These are phyloP conservation scores for Penicillium lagena DNA, from an alignment of 495 filamentous ascomycete genomes.

Conservation along the genomic window DNA sequence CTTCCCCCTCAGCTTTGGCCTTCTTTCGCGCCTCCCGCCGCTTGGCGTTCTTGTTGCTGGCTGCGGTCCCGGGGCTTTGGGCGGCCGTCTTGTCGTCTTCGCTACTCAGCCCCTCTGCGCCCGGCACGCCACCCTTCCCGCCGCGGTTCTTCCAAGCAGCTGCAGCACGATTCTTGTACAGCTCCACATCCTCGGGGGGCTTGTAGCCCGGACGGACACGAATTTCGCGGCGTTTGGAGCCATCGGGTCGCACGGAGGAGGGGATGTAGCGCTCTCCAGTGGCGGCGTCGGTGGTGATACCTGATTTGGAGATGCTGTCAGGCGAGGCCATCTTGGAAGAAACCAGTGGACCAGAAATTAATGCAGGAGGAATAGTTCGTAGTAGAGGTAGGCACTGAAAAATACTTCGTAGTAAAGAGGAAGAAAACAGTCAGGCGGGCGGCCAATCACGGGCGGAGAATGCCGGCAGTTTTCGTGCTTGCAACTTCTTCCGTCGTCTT, in stretches of 20 bases:
- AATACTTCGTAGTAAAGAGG: not conserved
- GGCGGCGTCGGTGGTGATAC: conserved; percentile 65
- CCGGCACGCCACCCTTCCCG: conserved; percentile 70
- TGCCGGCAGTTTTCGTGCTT: conserved; percentile 38
- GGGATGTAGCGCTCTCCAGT: conserved; percentile 86
- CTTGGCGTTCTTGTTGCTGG: conserved; percentile 90
- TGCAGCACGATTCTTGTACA: conserved; percentile 90
- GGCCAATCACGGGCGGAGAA: conserved; percentile 42
- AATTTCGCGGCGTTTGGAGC: conserved; percentile 83
- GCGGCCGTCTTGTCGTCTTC: conserved; percentile 38
- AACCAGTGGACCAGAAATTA: no score
- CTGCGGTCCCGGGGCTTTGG: conserved; percentile 34
- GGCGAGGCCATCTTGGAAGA: no score
- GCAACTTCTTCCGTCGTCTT: conserved; percentile 21
- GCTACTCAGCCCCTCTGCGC: conserved; percentile 56
- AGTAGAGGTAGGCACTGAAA: conserved; percentile 12
- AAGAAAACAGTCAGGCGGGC: conserved; percentile 1
- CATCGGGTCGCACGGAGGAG: conserved; percentile 77
- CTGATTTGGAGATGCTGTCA: conserved; percentile 27
- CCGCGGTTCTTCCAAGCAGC: conserved; percentile 73
- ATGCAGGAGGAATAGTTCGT: conserved; percentile 22
- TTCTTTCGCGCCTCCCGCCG: conserved; percentile 82
- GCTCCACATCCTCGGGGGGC: conserved; percentile 91
- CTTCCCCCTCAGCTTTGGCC: conserved; percentile 56
- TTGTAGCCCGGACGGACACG: conserved; percentile 88